phyloP scores from a whole-genome alignment of 164 flowering plant genomes.

The Nymphaea thermarum region DNA sequence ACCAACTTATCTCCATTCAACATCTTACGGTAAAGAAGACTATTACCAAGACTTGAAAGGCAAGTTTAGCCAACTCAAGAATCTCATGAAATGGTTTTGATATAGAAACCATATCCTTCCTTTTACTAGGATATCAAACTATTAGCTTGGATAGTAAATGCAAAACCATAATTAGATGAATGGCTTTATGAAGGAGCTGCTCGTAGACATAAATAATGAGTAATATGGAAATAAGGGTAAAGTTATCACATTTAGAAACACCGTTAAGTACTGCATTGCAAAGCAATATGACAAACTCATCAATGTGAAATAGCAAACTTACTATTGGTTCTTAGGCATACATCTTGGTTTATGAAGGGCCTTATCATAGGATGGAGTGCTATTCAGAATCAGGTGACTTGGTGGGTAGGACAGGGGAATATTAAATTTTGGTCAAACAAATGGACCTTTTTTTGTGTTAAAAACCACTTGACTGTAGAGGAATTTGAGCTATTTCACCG shows the following conservation, averaged over 20 bases:
- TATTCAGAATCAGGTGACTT: too few relatives aligned
- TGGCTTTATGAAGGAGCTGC: conserved; percentile 33
- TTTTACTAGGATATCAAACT: conserved; percentile 18
- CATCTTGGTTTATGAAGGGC: too few relatives aligned
- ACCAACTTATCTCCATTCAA: conserved; percentile 35
- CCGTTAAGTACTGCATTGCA: conserved; percentile 82
- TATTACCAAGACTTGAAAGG: conserved; percentile 59
- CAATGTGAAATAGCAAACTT: neutral
- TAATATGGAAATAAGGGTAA: conserved; percentile 41
- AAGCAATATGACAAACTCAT: neutral
- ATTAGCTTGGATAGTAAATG: conserved; percentile 38
- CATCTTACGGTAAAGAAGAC: conserved; percentile 36
- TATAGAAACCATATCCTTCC: conserved; percentile 7
- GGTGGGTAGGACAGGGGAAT: too few relatives aligned
- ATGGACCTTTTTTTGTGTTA: too few relatives aligned
- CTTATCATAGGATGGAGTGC: too few relatives aligned
- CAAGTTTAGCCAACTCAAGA: conserved; percentile 45
- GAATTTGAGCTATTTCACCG: too few relatives aligned
- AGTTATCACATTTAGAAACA: conserved; percentile 25
- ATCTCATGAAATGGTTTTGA: conserved; percentile 13
- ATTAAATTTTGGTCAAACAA: too few relatives aligned
- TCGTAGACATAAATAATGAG: conserved; percentile 30
- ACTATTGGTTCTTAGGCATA: too few relatives aligned
- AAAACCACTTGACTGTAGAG: too few relatives aligned
- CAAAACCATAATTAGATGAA: conserved; percentile 29